Conservation (phyloP, 352 stramenopile genomes). For the Globisporangium takayamanum region DNA sequence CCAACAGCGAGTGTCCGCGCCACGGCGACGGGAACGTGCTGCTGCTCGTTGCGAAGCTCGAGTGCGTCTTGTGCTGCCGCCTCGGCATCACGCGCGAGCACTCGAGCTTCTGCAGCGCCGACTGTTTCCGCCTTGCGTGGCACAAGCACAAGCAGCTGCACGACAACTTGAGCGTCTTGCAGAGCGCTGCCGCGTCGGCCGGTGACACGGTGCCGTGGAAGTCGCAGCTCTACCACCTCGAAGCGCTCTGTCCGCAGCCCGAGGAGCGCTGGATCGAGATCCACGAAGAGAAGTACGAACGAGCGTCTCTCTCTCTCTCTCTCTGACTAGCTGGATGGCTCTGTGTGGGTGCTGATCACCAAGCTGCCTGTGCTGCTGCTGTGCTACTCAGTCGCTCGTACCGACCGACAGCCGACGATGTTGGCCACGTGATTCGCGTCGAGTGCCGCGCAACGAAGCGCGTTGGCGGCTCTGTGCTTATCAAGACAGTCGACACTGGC, state of each 20-base stretch:
- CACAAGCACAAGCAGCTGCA: slow-evolving; percentile 64
- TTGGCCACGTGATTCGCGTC: slow-evolving; percentile 77
- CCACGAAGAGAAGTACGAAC: slow-evolving; percentile 52
- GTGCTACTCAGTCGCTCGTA: slow-evolving; percentile 54
- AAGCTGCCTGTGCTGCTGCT: slow-evolving; percentile 18
- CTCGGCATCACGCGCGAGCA: slow-evolving; percentile 57
- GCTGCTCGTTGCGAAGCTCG: slow-evolving; percentile 61
- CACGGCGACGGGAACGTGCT: slow-evolving; percentile 60
- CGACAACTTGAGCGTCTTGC: slow-evolving; percentile 21
- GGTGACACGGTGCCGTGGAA: slow-evolving; percentile 35
- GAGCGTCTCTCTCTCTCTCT: neutral
- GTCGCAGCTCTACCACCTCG: slow-evolving; percentile 52
- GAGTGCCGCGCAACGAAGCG: slow-evolving; percentile 64
- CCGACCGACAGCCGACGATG: slow-evolving; percentile 50
- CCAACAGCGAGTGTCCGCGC: slow-evolving; percentile 51
- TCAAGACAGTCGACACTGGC: slow-evolving; percentile 75
- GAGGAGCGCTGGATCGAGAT: slow-evolving; percentile 59
- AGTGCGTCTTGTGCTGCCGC: slow-evolving; percentile 63
- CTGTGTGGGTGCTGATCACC: too few relatives aligned
- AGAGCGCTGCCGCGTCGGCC: slow-evolving; percentile 5
- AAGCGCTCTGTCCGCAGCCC: slow-evolving; percentile 42
- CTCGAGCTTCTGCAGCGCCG: slow-evolving; percentile 61
- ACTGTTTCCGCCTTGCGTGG: slow-evolving; percentile 65
- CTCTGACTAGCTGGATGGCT: neutral
- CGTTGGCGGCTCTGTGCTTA: slow-evolving; percentile 42